phyloP scores from a whole-genome alignment of 139 green algal species.

The Pedinophyceae sp. region DNA sequence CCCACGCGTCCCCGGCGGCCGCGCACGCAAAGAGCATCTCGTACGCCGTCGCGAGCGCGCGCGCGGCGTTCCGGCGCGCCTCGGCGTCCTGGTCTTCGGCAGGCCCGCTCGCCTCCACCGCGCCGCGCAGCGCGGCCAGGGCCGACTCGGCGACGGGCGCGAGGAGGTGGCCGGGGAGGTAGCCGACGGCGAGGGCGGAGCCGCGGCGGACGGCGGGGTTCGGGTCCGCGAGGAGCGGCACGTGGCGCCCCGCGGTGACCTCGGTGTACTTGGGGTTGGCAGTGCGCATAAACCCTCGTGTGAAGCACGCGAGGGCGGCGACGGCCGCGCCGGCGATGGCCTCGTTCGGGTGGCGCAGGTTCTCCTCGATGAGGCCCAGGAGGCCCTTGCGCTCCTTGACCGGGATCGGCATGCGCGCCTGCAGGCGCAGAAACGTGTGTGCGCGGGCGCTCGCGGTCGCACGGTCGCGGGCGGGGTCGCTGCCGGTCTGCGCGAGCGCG shows the following conservation, averaged over 20 bases:
- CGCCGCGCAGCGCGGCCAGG: slow-evolving; percentile 11
- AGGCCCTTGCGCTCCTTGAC: slow-evolving; percentile 9
- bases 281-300: slow-evolving; percentile 13
- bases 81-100: slow-evolving; percentile 49
- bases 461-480: too few species aligned
- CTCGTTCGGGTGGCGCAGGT: slow-evolving; percentile 47
- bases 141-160: slow-evolving; percentile 13
- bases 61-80: slow-evolving; percentile 41
- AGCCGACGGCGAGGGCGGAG: slow-evolving; percentile 27
- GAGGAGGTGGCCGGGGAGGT: slow-evolving; percentile 27
- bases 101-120: slow-evolving; percentile 4
- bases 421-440: not conserved
- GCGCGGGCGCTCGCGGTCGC: not conserved
- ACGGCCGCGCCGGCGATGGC: slow-evolving; percentile 44
- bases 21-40: slow-evolving; percentile 10
- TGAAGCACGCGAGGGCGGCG: slow-evolving; percentile 36
- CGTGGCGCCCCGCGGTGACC: not conserved
- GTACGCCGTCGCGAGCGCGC: slow-evolving; percentile 23
- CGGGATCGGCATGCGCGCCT: not conserved
- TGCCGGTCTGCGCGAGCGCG: too few species aligned
- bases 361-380: slow-evolving; percentile 43
- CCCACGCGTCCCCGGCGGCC: not conserved
- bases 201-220: slow-evolving; percentile 37
- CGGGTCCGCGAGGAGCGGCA: slow-evolving; percentile 21
- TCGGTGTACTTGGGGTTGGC: not conserved